Base-by-base conservation (phyloP, 2,329 filamentous ascomycete genomes). In the Aspergillus quadrilineatus region DNA sequence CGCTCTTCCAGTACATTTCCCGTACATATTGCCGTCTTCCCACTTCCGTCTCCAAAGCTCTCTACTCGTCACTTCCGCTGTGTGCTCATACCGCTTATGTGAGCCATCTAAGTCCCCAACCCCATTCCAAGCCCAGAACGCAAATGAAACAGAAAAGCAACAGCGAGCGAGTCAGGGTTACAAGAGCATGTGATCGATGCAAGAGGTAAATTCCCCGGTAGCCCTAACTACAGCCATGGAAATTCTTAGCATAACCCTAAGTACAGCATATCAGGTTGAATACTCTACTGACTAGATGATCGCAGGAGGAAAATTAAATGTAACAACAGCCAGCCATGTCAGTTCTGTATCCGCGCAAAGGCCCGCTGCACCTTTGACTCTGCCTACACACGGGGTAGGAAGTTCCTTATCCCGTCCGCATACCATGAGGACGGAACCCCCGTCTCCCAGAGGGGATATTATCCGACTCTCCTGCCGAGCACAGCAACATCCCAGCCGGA, bases 271-370 rank as follows among this genome's bases (percentile, higher is more conserved):
- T 22, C 17, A 29, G 37, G n/a, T n/a, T 22, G 22, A 22, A 3
- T 22, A 4, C 22, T 22, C 6, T 39, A 15, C 37, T 39, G n/a
- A 39, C 14, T 2, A 42, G 12, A 5, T 15, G 12, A 43, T 28
- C 22, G 15, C 41, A 52, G 50, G 17, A 81, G 82, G 69, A 82
- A 82, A 67, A 82, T 82, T 67, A 82, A 81, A 65, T 82, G 80
- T 66, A 79, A 81, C 61, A 79, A 79, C 58, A 80, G 79, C 66
- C 79, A 82, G 67, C 80, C 80, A 6, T 82, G 80, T 64, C 56
- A 58, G 14, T 60, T 65, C 28, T 65, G 63, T 36, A 26, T 57
- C 17, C 34, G 56, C 7, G 55, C 57, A 17, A 56, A 58, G 14
- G 51, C 55, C 4, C 49, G 36, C 17, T 65, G 63, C 46, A 59